Conservation (phyloP, 768 basidiomycete species). For the Cystobasidium tubakii region DNA sequence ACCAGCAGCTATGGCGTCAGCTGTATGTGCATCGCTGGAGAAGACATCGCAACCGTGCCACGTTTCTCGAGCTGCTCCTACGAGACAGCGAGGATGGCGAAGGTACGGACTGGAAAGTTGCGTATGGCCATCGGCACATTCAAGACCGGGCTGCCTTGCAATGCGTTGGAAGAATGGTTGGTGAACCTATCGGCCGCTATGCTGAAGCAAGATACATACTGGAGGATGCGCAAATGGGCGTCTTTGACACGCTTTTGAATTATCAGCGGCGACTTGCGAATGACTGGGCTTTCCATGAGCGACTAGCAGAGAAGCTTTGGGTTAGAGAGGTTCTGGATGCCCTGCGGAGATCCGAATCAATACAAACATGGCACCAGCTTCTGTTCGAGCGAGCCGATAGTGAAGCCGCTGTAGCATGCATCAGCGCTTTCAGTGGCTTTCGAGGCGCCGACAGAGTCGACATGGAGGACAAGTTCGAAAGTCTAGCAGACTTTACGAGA, state of each 20-base stretch:
- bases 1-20: conserved; percentile 8
- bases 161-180: conserved; percentile 1
- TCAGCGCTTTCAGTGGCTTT: conserved; percentile 29
- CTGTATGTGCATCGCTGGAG: conserved; percentile 23
- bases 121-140: conserved; percentile 16
- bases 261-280: neutral
- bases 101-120: neutral
- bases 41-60: neutral
- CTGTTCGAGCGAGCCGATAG: neutral
- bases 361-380: neutral
- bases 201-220: conserved; percentile 16
- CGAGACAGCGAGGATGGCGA: neutral
- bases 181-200: conserved; percentile 3
- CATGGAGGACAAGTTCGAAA: conserved; percentile 27
- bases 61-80: conserved; percentile 12
- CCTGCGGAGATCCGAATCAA: conserved; percentile 3
- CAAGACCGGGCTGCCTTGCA: conserved; percentile 12
- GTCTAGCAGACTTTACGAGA: neutral
- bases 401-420: neutral
- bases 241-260: conserved; percentile 14
- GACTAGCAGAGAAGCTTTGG: conserved; percentile 24
- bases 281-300: neutral
- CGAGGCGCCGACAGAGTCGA: conserved; percentile 20
- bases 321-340: conserved; percentile 18
- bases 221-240: conserved; percentile 15